phyloP scores from a whole-genome alignment of 2,329 filamentous ascomycete species.

The Dactylellina cionopaga region DNA sequence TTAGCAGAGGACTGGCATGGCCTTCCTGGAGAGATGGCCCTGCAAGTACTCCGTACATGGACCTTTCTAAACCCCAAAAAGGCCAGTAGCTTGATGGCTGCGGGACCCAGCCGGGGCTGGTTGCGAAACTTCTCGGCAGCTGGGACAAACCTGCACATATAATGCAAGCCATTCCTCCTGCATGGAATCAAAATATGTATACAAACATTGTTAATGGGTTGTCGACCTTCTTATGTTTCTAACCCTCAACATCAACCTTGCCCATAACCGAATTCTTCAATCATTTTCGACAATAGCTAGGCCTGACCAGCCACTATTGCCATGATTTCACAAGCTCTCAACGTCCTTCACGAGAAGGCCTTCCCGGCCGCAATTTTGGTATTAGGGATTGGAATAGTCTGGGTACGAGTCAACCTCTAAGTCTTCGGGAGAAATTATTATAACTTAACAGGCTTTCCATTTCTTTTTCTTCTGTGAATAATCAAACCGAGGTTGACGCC shows the following conservation, averaged over 20 bases:
- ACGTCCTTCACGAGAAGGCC: conserved; percentile 9
- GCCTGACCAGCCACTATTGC: background rate
- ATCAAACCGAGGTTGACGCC: too few relatives aligned
- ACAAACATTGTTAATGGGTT: background rate
- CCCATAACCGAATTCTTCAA: too few relatives aligned
- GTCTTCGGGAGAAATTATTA: too few relatives aligned
- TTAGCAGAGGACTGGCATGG: too few relatives aligned
- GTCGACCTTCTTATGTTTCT: background rate
- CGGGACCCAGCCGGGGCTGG: background rate
- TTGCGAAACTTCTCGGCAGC: conserved; percentile 22
- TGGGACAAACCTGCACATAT: conserved; percentile 7
- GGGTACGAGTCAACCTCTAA: conserved; percentile 1
- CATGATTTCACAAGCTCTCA: conserved; percentile 20
- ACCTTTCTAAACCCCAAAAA: too few relatives aligned
- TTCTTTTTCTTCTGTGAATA: too few relatives aligned
- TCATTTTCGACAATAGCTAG: background rate
- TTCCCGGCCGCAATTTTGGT: background rate
- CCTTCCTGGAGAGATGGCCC: too few relatives aligned
- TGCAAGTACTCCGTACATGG: too few relatives aligned
- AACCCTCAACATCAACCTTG: background rate
- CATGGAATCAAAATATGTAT: background rate
- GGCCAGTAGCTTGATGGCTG: background rate
- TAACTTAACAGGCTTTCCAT: too few relatives aligned
- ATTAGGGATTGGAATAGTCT: background rate
- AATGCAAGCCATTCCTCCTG: conserved; percentile 16